Percentiles rank a stretch among this genome's conserved stretches.
Evolutionary conservation across 2,329 filamentous ascomycete genomes (phyloP).

Genomic region (Cercospora sp.): DNA sequence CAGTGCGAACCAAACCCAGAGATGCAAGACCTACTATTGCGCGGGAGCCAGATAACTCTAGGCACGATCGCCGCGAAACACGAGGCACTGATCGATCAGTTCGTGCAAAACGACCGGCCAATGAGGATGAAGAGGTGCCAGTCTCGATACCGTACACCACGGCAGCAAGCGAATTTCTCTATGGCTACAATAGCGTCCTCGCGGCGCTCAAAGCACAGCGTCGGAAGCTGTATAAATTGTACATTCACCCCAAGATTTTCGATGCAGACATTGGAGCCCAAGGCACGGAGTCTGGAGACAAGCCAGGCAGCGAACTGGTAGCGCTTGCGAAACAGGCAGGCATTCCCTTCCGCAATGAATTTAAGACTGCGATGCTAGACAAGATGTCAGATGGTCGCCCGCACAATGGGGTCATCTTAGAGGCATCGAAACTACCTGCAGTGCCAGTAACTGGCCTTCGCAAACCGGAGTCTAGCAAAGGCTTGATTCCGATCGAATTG

Average conservation of each 20-base stretch:
- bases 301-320: constrained; percentile 20
- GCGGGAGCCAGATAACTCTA: neutral
- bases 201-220: constrained; percentile 70
- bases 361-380: constrained; percentile 56
- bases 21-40: neutral
- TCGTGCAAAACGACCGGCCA: neutral
- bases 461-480: constrained; percentile 33
- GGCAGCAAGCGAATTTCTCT: constrained; percentile 87
- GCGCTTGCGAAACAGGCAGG: constrained; percentile 38
- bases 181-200: constrained; percentile 77
- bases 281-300: constrained; percentile 15
- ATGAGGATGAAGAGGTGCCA: constrained; percentile 38
- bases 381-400: constrained; percentile 80
- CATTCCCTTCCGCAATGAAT: constrained; percentile 62
- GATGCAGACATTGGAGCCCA: constrained; percentile 16
- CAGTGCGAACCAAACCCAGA: neutral
- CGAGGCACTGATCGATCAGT: neutral
- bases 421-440: constrained; percentile 78
- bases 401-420: constrained; percentile 87
- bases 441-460: constrained; percentile 38
- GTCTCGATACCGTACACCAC: constrained; percentile 68
- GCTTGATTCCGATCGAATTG: constrained; percentile 61
- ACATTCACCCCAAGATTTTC: constrained; percentile 53
- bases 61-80: neutral
- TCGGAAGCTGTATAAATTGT: constrained; percentile 80